Conservation (phyloP, 257 asterid species). For the Orobanche coerulescens region DNA sequence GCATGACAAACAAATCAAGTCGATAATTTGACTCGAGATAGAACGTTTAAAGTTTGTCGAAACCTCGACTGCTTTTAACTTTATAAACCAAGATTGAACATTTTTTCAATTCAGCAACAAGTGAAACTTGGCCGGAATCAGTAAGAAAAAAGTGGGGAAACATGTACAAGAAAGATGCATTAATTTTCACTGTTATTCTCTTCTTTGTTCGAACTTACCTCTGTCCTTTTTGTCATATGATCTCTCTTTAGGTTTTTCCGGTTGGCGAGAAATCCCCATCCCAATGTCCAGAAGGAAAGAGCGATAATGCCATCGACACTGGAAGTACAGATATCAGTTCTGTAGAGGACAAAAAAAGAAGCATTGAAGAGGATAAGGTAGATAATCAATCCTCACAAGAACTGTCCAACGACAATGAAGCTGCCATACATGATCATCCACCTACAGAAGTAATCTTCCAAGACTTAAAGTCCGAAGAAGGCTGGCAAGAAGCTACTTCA, state of each 20-base stretch:
- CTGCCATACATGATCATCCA: conserved; percentile 23
- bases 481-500: conserved; percentile 92
- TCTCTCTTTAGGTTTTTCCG: conserved; percentile 48
- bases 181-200: background rate
- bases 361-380: conserved; percentile 33
- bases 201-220: conserved; percentile 20
- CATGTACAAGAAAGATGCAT: background rate
- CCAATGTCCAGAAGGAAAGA: conserved; percentile 43
- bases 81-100: no score
- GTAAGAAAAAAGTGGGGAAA: no score
- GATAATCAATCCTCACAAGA: conserved; percentile 30
- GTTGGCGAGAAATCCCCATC: conserved; percentile 45
- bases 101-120: no score
- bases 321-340: conserved; percentile 27
- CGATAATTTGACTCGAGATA: no score
- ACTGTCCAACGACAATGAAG: conserved; percentile 20
- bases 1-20: no score
- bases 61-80: no score
- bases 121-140: no score
- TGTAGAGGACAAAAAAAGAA: conserved; percentile 28
- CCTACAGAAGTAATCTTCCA: conserved; percentile 30
- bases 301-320: conserved; percentile 26
- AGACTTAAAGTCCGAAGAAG: conserved; percentile 67
- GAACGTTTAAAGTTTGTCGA: no score
- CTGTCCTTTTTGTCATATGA: conserved; percentile 11